Evolutionary conservation across 345 rosid species (phyloP).

Genomic region (Camelina hispida): DNA sequence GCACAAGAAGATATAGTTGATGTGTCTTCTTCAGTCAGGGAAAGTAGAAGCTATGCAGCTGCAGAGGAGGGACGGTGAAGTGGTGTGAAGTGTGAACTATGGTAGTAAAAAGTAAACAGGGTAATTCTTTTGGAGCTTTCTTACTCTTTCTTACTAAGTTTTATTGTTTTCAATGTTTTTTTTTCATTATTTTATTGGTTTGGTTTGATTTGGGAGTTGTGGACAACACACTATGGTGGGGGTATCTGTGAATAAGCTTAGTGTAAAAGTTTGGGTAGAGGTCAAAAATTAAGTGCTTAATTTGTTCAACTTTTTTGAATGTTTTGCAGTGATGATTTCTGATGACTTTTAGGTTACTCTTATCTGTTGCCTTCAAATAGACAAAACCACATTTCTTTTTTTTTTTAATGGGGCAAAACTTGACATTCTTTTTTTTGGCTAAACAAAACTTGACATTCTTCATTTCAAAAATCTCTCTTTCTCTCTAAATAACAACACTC

Average conservation of each 20-base stretch:
- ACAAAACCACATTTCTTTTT: too few species aligned
- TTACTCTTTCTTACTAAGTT: not conserved
- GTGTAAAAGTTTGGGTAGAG: slow-evolving; percentile 22
- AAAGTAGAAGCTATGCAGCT: slow-evolving; percentile 56
- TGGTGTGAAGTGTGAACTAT: not conserved
- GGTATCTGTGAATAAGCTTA: slow-evolving; percentile 29
- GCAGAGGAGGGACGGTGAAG: slow-evolving; percentile 50
- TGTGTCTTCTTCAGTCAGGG: slow-evolving; percentile 48
- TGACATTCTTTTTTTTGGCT: too few species aligned
- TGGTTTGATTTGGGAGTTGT: slow-evolving; percentile 27
- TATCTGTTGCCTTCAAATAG: too few species aligned
- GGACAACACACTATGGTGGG: slow-evolving; percentile 13
- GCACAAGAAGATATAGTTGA: slow-evolving; percentile 56
- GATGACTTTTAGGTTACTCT: too few species aligned
- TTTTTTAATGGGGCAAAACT: too few species aligned
- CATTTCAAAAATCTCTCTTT: too few species aligned
- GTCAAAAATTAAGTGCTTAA: not conserved
- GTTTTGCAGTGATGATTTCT: not conserved
- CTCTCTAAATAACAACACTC: too few species aligned
- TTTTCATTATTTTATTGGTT: slow-evolving; percentile 5
- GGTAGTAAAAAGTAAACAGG: not conserved
- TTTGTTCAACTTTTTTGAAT: not conserved
- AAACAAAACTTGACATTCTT: too few species aligned
- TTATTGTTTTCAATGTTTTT: slow-evolving; percentile 18
- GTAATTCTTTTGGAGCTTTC: slow-evolving; percentile 1